Conservation (phyloP, 768 basidiomycete genomes). For the Tricholoma bakamatsutake region DNA sequence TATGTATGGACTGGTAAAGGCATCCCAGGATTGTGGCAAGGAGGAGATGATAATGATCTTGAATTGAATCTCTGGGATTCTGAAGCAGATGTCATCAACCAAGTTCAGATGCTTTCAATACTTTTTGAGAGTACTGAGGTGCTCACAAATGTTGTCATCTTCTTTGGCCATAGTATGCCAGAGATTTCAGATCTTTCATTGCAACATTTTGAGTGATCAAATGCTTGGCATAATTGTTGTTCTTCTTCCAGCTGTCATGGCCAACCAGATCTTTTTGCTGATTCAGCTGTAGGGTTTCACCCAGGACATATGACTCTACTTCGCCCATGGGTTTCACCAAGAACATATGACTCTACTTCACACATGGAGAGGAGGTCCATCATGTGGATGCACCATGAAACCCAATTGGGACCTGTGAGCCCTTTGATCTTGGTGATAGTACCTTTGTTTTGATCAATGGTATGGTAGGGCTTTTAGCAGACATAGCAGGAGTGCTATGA, state of each 20-base stretch:
- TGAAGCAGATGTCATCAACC: background rate
- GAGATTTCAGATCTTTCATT: background rate
- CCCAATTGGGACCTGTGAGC: background rate
- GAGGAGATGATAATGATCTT: background rate
- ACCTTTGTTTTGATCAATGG: background rate
- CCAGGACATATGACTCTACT: no score
- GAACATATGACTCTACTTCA: background rate
- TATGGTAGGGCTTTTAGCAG: background rate
- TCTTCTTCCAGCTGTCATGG: background rate
- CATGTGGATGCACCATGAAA: background rate
- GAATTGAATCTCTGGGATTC: background rate
- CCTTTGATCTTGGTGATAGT: background rate
- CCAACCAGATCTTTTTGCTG: background rate
- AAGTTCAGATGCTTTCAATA: background rate
- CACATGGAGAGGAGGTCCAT: background rate
- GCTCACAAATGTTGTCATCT: background rate
- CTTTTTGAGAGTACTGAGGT: background rate
- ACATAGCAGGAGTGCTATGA: background rate
- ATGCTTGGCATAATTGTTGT: background rate
- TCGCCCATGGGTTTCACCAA: background rate
- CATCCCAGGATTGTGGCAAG: conserved; percentile 1
- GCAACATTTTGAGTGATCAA: background rate
- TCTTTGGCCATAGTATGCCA: background rate
- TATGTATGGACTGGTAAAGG: background rate
- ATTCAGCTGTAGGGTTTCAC: background rate